These are phyloP conservation scores for Globisporangium splendens DNA, from an alignment of 352 stramenopile genomes.

Conservation along the genomic window DNA sequence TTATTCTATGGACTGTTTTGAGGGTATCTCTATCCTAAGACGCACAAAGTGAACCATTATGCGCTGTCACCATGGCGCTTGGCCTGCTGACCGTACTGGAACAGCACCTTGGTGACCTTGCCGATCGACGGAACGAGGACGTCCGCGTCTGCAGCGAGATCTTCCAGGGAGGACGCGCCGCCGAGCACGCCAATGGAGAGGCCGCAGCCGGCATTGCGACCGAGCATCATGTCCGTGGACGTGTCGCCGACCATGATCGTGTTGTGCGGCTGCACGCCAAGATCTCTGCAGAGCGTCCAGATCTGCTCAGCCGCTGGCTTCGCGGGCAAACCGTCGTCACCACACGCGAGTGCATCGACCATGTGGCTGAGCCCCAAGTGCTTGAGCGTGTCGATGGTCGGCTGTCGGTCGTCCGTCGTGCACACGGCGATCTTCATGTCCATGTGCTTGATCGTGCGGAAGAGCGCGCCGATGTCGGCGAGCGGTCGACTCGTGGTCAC, in stretches of 20 bases:
- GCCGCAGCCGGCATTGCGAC: slow-evolving; percentile 67
- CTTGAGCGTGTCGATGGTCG: slow-evolving; percentile 72
- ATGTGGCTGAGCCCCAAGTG: slow-evolving; percentile 72
- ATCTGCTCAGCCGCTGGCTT: slow-evolving; percentile 86
- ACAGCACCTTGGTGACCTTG: slow-evolving; percentile 76
- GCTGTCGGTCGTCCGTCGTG: slow-evolving; percentile 80
- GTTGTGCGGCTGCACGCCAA: slow-evolving; percentile 77
- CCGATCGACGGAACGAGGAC: slow-evolving; percentile 78
- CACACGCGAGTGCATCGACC: slow-evolving; percentile 75
- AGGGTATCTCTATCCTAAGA: neutral
- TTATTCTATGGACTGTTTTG: neutral
- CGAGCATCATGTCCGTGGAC: slow-evolving; percentile 82
- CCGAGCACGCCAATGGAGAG: slow-evolving; percentile 78
- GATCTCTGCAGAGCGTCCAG: slow-evolving; percentile 75
- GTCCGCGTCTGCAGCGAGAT: slow-evolving; percentile 79
- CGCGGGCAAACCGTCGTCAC: slow-evolving; percentile 76
- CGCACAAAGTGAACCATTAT: neutral
- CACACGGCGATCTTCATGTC: slow-evolving; percentile 87
- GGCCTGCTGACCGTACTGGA: slow-evolving; percentile 81
- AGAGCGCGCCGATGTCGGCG: slow-evolving; percentile 68
- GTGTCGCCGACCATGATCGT: slow-evolving; percentile 89
- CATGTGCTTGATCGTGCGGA: slow-evolving; percentile 82
- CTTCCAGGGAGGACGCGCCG: slow-evolving; percentile 74
- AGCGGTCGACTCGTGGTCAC: slow-evolving; percentile 71
- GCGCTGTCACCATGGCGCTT: slow-evolving; percentile 42